phyloP scores from a whole-genome alignment of 805 yeast genomes.

The Ogataea glucozyma region DNA sequence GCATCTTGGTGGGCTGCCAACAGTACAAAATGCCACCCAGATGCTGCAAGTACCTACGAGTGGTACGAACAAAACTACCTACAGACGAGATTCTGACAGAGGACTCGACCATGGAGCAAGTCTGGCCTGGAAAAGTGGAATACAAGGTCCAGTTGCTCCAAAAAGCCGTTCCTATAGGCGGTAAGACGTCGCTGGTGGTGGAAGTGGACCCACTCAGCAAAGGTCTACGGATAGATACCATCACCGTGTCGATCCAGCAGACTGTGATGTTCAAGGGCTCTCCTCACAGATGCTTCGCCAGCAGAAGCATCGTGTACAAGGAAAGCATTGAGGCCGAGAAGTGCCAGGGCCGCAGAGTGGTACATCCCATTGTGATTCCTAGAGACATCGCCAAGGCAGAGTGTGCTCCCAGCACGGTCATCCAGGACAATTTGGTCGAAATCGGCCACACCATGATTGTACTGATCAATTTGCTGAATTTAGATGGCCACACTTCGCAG shows the following conservation, averaged over 20 bases:
- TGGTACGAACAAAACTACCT: conserved; percentile 46
- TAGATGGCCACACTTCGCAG: conserved; percentile 52
- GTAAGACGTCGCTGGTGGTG: conserved; percentile 42
- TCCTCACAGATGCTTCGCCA: conserved; percentile 24
- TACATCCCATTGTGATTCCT: conserved; percentile 44
- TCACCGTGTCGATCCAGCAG: conserved; percentile 38
- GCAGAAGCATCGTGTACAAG: conserved; percentile 36
- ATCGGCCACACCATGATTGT: conserved; percentile 49
- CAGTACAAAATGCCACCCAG: conserved; percentile 21
- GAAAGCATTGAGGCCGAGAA: background rate
- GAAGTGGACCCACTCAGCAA: conserved; percentile 49
- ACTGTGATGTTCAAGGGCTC: conserved; percentile 26
- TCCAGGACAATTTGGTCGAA: conserved; percentile 42
- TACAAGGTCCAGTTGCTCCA: conserved; percentile 46
- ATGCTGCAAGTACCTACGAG: conserved; percentile 41
- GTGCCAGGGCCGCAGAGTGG: conserved; percentile 41
- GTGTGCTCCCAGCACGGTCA: conserved; percentile 45
- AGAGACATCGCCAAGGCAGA: conserved; percentile 37
- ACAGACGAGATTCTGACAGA: conserved; percentile 41
- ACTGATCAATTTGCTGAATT: conserved; percentile 45
- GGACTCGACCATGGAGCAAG: conserved; percentile 47
- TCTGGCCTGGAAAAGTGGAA: conserved; percentile 56
- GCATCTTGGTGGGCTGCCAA: conserved; percentile 21
- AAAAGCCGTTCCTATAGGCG: conserved; percentile 50
- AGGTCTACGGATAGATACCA: conserved; percentile 41